Evolutionary conservation across 495 filamentous ascomycete species (phyloP).

Genomic region (Penicillium malachiteum): DNA sequence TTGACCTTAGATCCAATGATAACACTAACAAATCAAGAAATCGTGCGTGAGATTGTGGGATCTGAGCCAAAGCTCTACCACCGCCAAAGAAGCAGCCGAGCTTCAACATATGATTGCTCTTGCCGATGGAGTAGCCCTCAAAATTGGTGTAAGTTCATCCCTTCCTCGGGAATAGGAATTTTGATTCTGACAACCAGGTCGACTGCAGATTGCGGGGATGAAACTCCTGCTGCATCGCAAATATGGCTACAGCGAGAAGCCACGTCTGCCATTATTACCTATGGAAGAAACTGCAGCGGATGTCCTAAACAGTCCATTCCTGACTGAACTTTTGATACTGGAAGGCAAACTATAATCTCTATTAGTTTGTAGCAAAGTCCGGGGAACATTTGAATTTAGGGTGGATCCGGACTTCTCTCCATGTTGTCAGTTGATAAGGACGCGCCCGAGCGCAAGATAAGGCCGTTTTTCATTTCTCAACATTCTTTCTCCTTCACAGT

Average conservation of each 20-base stretch:
- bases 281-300: constrained; percentile 2
- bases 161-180: background rate
- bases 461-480: background rate
- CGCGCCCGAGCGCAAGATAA: too few relatives aligned
- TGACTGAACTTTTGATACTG: background rate
- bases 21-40: background rate
- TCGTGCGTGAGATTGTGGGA: constrained; percentile 5
- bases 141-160: constrained; percentile 3
- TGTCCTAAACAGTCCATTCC: background rate
- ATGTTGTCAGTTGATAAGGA: too few relatives aligned
- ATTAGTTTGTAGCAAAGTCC: too few relatives aligned
- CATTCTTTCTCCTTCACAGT: background rate
- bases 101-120: constrained; percentile 8
- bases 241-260: constrained; percentile 4
- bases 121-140: constrained; percentile 2
- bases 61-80: background rate
- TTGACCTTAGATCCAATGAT: background rate
- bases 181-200: too few relatives aligned
- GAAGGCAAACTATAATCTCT: background rate
- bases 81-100: constrained; percentile 2
- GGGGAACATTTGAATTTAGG: too few relatives aligned
- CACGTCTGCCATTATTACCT: constrained; percentile 4
- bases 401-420: too few relatives aligned
- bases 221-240: constrained; percentile 4
- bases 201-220: constrained; percentile 7